Evolutionary conservation across 495 filamentous ascomycete species (phyloP).

Genomic region (Aspergillus ostianus): DNA sequence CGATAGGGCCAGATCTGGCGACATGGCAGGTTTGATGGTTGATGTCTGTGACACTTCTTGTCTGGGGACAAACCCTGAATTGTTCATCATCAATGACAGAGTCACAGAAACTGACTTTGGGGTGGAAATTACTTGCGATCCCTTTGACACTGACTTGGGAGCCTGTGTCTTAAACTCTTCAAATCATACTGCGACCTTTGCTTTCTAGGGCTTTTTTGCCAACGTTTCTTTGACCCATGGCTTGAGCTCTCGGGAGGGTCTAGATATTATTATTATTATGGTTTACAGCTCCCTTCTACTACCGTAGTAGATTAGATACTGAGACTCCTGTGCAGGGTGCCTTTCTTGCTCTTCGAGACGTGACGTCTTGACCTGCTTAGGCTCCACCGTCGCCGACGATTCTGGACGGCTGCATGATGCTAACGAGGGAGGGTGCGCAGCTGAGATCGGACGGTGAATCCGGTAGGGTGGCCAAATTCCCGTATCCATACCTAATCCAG

Average conservation of each 20-base stretch:
- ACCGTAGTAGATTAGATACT: background rate
- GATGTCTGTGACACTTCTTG: constrained; percentile 3
- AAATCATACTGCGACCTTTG: constrained; percentile 12
- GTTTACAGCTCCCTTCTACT: background rate
- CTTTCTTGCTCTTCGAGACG: background rate
- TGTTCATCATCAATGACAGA: background rate
- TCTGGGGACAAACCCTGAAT: background rate
- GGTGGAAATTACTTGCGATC: constrained; percentile 9
- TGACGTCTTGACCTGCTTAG: constrained; percentile 6
- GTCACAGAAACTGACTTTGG: background rate
- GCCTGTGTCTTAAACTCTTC: constrained; percentile 18
- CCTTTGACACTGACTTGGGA: constrained; percentile 6
- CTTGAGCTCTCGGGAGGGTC: background rate
- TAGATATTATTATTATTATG: background rate
- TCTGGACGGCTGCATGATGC: constrained; percentile 28
- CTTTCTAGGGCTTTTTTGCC: background rate
- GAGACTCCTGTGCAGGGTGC: background rate
- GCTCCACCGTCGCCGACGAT: constrained; percentile 22
- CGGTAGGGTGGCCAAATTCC: constrained; percentile 21
- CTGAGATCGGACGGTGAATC: constrained; percentile 29
- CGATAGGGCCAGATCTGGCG: background rate
- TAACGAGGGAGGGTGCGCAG: constrained; percentile 18
- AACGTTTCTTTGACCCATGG: background rate
- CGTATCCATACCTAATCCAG: background rate
- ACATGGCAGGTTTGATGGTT: background rate